A percentile compares a stretch with the other conserved stretches of the same genome.
phyloP scores from a whole-genome alignment of 257 asterid species.

The Ocimum tenuiflorum region DNA sequence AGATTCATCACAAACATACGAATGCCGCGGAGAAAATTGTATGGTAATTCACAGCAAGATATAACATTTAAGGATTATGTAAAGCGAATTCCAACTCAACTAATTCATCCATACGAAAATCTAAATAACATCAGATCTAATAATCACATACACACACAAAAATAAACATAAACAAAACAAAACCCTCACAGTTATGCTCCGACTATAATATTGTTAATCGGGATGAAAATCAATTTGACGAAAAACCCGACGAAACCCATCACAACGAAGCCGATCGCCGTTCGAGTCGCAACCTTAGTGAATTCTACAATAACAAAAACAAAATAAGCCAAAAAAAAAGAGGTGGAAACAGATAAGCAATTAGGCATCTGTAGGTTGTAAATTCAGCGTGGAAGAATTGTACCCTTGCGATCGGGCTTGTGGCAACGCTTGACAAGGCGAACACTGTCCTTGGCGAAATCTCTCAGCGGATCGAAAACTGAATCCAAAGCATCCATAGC shows the following conservation, averaged over 20 bases:
- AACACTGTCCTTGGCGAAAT: constrained; percentile 51
- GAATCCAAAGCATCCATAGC: constrained; percentile 47
- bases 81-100: not conserved
- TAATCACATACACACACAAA: too few species aligned
- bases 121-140: not conserved
- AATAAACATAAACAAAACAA: too few species aligned
- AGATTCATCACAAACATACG: not conserved
- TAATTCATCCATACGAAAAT: not conserved
- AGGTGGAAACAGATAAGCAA: not conserved
- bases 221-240: constrained; percentile 53
- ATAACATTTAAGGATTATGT: not conserved
- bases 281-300: constrained; percentile 53
- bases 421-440: constrained; percentile 62
- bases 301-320: constrained; percentile 30
- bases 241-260: constrained; percentile 58
- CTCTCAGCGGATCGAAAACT: constrained; percentile 53
- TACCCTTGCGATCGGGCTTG: constrained; percentile 66
- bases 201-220: constrained; percentile 53
- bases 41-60: not conserved
- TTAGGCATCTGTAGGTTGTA: too few species aligned
- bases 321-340: not conserved
- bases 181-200: constrained; percentile 35
- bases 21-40: not conserved
- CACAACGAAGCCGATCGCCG: constrained; percentile 58
- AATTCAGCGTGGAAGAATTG: not conserved